Conservation (phyloP, 2,329 filamentous ascomycete species). For the Aspergillus quadricinctus region DNA sequence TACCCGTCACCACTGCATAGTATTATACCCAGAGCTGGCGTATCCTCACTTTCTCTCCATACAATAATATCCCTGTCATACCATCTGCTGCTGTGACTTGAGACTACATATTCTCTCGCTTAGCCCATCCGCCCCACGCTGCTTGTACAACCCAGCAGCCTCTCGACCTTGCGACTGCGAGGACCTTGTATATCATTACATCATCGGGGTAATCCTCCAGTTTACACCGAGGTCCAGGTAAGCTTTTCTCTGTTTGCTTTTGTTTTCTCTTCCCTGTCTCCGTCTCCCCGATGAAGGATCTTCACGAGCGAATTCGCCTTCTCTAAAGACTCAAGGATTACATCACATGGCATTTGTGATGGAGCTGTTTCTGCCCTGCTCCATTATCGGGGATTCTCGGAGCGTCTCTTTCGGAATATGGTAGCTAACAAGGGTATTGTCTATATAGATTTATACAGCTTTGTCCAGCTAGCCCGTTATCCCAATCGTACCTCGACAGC, state of each 20-base stretch:
- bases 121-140: not conserved
- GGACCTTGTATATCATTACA: not conserved
- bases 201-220: not conserved
- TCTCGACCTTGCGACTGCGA: not conserved
- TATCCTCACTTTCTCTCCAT: not conserved
- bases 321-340: not conserved
- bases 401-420: not conserved
- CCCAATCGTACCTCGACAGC: not conserved
- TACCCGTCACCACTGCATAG: not conserved
- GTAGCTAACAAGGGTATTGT: not conserved
- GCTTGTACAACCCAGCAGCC: not conserved
- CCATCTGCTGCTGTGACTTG: not conserved
- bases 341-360: not conserved
- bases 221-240: not conserved
- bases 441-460: not conserved
- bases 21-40: not conserved
- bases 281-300: not conserved
- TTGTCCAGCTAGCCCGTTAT: not conserved
- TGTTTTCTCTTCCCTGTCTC: not conserved
- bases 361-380: not conserved
- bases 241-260: not conserved
- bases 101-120: not conserved
- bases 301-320: not conserved
- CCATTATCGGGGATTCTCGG: not conserved
- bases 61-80: not conserved